These are phyloP conservation scores for Tuber borchii DNA, from an alignment of 495 filamentous ascomycete species.

Conservation along the genomic window DNA sequence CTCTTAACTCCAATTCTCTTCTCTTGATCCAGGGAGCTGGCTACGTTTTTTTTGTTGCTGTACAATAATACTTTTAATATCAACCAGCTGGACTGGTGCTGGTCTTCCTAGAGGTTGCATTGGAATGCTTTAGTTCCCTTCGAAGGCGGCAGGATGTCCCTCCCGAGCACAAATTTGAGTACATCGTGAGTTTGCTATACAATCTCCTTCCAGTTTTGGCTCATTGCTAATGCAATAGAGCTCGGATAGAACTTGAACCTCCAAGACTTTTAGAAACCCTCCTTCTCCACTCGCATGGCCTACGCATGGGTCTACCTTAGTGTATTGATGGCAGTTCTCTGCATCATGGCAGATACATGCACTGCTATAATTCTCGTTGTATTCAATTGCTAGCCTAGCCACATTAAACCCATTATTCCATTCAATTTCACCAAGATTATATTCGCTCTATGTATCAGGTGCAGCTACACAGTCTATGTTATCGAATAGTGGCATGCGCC, in stretches of 20 bases:
- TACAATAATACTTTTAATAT: background rate
- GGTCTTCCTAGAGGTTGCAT: conserved; percentile 39
- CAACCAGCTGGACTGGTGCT: background rate
- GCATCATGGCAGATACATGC: conserved; percentile 85
- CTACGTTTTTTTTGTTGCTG: background rate
- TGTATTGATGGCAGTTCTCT: conserved; percentile 67
- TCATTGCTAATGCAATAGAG: conserved; percentile 15
- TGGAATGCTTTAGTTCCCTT: conserved; percentile 69
- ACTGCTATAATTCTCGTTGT: conserved; percentile 84
- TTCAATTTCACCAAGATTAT: conserved; percentile 76
- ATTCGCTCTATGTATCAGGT: conserved; percentile 79
- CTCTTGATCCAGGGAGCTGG: background rate
- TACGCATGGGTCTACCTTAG: conserved; percentile 79
- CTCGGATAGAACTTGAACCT: conserved; percentile 69
- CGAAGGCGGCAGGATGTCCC: conserved; percentile 58
- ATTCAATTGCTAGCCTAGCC: conserved; percentile 58
- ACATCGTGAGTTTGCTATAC: conserved; percentile 60
- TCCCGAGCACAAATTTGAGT: conserved; percentile 89
- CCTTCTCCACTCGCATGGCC: conserved; percentile 67
- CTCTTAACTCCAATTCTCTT: background rate
- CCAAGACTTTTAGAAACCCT: conserved; percentile 75
- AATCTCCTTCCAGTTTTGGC: background rate
- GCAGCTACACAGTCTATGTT: conserved; percentile 69
- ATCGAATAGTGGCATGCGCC: conserved; percentile 72
- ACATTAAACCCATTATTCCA: conserved; percentile 62